These are phyloP conservation scores for Fomitopsis pinicola DNA, from an alignment of 1,284 basidiomycete species.

Conservation along the genomic window DNA sequence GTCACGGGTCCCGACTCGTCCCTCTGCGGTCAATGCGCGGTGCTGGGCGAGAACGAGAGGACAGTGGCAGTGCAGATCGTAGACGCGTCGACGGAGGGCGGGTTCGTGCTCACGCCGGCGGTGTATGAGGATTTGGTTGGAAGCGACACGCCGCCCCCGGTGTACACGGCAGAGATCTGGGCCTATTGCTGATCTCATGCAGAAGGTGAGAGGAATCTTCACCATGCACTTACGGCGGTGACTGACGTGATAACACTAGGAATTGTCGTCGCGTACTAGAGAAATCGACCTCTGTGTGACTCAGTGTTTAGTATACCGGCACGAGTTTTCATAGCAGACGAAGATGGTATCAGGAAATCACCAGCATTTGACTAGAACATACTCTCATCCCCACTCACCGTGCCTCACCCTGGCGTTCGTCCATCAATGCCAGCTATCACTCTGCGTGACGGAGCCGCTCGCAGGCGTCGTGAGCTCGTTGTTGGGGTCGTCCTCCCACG, in stretches of 20 bases:
- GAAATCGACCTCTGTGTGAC: too few species aligned
- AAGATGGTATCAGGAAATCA: too few species aligned
- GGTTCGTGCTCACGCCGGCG: background rate
- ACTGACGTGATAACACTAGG: too few species aligned
- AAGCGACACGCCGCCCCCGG: background rate
- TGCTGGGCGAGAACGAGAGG: background rate
- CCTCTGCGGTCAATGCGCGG: background rate
- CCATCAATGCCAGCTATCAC: constrained; percentile 37
- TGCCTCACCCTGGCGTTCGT: too few species aligned
- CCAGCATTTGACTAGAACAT: too few species aligned
- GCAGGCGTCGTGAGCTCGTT: constrained; percentile 32
- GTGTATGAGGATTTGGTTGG: background rate
- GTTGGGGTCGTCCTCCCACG: constrained; percentile 46
- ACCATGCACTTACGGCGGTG: background rate
- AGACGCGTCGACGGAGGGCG: background rate
- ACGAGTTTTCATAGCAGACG: too few species aligned
- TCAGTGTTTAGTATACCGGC: too few species aligned
- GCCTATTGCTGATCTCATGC: background rate
- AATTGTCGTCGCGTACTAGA: too few species aligned
- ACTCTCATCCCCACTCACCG: background rate
- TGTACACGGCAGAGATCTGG: background rate
- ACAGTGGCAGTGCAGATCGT: background rate
- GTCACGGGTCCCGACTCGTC: background rate
- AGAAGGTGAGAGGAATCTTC: background rate
- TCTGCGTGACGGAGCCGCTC: constrained; percentile 25